Evolutionary conservation across 805 yeast genomes (phyloP), one percentile per base, ranked within the genome.

Genomic region (Kregervanrija delftensis): DNA sequence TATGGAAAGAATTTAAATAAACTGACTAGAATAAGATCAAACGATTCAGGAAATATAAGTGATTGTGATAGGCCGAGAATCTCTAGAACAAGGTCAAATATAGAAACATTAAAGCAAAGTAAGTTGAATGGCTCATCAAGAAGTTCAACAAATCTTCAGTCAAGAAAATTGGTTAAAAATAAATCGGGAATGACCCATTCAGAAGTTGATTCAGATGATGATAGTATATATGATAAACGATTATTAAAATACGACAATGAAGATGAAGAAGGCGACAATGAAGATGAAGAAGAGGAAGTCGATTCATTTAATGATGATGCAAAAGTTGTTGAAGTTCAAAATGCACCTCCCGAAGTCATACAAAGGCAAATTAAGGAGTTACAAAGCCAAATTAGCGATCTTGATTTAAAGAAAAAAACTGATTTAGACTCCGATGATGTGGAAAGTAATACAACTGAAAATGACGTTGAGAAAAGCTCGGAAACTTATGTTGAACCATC

Each of bases 261-360:
- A 13, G 40, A 30, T 14, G 22, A 38, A 46, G 17, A 53, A 43
- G 28, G 33, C 60, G 58, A 46, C 4, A 48, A 32, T 4, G 47
- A 48, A 3, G 52, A 47, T 3, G 50, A 56, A 5, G 72, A 65
- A 43, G 73, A 68, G 41, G 73, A 68, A 46, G 74, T 66, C 1
- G 74, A 70, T 13, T 57, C 61, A n/a, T 66, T 67, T 47, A 66
- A 69, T 15, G 64, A 66, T 44, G 64, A 65, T 45, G 69, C 59
- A 34, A 54, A 46, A 22, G 63, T 53, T 6, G 47, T 54, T 8
- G 56, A 52, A 3, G 36, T 49, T 11, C 40, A 51, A 9, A 38
- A 40, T n/a, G 42, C 53, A 8, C 33, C 39, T 14, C 39, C 15
- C 22, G 39, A 33, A 14, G 35, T 14, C 14, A 33, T 33, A n/a